Evolutionary conservation across 805 yeast genomes (phyloP).

Genomic region (Spathaspora hagerdaliae): DNA sequence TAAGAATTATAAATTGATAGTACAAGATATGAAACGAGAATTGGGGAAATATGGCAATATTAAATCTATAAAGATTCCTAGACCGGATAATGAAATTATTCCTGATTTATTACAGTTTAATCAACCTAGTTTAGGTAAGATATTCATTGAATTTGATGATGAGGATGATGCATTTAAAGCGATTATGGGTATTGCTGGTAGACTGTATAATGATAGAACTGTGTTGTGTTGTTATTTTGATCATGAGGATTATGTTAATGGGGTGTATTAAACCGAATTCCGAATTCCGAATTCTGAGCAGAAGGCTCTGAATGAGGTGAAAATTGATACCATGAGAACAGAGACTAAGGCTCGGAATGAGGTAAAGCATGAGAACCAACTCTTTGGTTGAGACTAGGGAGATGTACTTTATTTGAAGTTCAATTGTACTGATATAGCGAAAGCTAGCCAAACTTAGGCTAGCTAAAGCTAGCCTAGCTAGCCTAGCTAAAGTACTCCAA

Average conservation of each 20-base stretch:
- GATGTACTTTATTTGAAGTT: too few species aligned
- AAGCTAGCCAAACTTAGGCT: too few species aligned
- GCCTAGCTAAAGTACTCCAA: constrained; percentile 6
- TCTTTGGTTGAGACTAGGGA: too few species aligned
- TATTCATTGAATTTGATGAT: constrained; percentile 61
- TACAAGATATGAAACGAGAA: constrained; percentile 48
- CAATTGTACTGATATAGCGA: too few species aligned
- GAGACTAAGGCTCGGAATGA: too few species aligned
- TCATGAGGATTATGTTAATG: constrained; percentile 53
- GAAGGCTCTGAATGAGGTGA: too few species aligned
- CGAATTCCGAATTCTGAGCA: background rate
- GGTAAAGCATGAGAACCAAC: too few species aligned
- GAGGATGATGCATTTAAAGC: constrained; percentile 53
- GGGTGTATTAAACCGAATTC: constrained; percentile 17
- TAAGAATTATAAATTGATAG: constrained; percentile 43
- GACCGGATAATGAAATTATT: constrained; percentile 49
- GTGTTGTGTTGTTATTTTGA: constrained; percentile 62
- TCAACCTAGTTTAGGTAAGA: constrained; percentile 64
- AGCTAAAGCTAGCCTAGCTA: too few species aligned
- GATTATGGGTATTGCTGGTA: constrained; percentile 57
- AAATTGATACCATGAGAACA: too few species aligned
- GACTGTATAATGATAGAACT: constrained; percentile 62
- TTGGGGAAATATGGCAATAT: constrained; percentile 51
- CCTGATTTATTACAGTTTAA: constrained; percentile 35
- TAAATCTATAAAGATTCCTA: constrained; percentile 54